Evolutionary conservation across 257 asterid species (phyloP).

Genomic region (Przewalskia tangutica): DNA sequence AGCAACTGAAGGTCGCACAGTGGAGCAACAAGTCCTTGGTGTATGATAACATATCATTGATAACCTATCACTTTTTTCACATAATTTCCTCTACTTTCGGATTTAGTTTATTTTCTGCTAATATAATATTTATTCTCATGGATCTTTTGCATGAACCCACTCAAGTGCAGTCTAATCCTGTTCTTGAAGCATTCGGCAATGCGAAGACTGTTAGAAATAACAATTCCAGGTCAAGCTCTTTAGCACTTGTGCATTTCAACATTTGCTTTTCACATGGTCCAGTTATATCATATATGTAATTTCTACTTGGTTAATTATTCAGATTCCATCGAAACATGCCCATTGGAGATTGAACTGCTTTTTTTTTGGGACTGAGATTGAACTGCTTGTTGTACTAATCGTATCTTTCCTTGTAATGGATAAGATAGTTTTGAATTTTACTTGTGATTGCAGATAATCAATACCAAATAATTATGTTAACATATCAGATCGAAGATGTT

Average conservation of each 20-base stretch:
- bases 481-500: neutral
- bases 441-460: neutral
- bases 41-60: constrained; percentile 36
- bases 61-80: neutral
- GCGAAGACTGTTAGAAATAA: constrained; percentile 97
- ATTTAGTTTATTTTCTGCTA: constrained; percentile 3
- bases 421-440: neutral
- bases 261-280: constrained; percentile 1
- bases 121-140: constrained; percentile 14
- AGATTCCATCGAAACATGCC: neutral
- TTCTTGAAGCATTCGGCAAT: constrained; percentile 98
- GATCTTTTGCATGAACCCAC: constrained; percentile 12
- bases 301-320: neutral
- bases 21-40: constrained; percentile 99
- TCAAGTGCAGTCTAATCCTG: constrained; percentile 90
- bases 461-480: neutral
- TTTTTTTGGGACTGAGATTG: neutral
- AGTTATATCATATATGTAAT: neutral
- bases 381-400: neutral
- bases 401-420: neutral
- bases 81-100: constrained; percentile 6
- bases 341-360: neutral
- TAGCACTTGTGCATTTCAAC: constrained; percentile 17
- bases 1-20: constrained; percentile 96
- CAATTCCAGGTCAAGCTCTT: constrained; percentile 80